A percentile compares a stretch with the other conserved stretches of the same genome.
Evolutionary conservation across 257 asterid species (phyloP).

Genomic region (Solanum appendiculatum): DNA sequence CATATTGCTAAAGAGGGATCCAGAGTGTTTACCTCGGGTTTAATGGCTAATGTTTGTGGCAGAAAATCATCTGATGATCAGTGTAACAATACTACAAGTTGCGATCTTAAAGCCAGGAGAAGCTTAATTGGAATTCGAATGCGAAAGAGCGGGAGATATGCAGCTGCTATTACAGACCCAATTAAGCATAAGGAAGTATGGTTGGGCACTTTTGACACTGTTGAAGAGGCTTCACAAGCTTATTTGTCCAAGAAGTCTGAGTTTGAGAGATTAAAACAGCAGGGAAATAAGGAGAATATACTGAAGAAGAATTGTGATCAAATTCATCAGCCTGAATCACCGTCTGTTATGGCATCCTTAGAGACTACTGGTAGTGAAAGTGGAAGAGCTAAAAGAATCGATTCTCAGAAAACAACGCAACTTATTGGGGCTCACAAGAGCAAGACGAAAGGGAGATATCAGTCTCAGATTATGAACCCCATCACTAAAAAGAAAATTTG

Average conservation of each 20-base stretch:
- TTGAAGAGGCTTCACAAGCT: not conserved
- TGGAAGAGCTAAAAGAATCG: not conserved
- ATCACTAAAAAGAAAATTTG: not conserved
- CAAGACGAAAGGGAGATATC: not conserved
- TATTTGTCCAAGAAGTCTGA: not conserved
- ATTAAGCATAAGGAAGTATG: not conserved
- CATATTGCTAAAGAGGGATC: not conserved
- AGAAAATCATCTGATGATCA: not conserved
- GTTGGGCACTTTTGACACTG: not conserved
- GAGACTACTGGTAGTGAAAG: not conserved
- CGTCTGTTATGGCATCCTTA: not conserved
- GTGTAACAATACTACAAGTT: not conserved
- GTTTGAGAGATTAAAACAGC: not conserved
- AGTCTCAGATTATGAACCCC: not conserved
- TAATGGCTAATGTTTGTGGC: not conserved
- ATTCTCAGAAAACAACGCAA: not conserved
- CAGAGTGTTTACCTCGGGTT: not conserved
- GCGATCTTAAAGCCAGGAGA: not conserved
- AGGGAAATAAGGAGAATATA: not conserved
- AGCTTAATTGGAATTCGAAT: not conserved
- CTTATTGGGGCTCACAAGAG: not conserved
- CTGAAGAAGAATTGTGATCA: not conserved
- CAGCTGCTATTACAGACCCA: not conserved
- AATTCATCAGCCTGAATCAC: not conserved
- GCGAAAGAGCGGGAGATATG: not conserved